Percentiles rank a stretch among this genome's conserved stretches.
phyloP scores from a whole-genome alignment of 768 basidiomycete species.

The Boletus vinaceobasis region DNA sequence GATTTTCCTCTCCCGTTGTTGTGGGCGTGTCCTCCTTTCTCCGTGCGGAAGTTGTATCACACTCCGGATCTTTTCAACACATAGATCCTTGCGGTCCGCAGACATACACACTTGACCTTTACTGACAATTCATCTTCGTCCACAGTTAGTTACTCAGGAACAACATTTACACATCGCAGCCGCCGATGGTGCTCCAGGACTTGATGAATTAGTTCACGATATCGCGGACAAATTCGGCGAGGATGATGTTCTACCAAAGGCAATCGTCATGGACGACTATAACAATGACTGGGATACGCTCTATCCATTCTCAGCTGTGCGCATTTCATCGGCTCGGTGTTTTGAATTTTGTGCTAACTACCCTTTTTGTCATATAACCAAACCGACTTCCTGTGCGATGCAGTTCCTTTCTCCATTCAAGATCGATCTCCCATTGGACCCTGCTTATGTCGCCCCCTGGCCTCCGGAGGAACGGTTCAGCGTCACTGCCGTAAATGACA shows the following conservation, averaged over 20 bases:
- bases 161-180: constrained; percentile 77
- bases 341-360: background rate
- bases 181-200: constrained; percentile 81
- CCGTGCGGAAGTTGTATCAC: background rate
- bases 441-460: constrained; percentile 53
- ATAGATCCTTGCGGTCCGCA: background rate
- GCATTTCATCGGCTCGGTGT: constrained; percentile 9
- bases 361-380: background rate
- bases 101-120: background rate
- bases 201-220: constrained; percentile 54
- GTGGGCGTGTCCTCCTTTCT: background rate
- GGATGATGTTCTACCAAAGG: constrained; percentile 36
- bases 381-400: background rate
- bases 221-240: constrained; percentile 62
- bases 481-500: constrained; percentile 57
- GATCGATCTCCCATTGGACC: constrained; percentile 56
- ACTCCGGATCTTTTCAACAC: background rate
- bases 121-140: constrained; percentile 1
- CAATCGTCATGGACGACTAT: constrained; percentile 65
- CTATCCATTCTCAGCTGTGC: constrained; percentile 75
- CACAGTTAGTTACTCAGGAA: constrained; percentile 65
- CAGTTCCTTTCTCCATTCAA: constrained; percentile 86
- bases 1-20: background rate
- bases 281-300: constrained; percentile 88
- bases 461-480: constrained; percentile 39